Evolutionary conservation across 2,329 filamentous ascomycete species (phyloP), one percentile per base, ranked within the genome.

Genomic region (Fusarium sp.): DNA sequence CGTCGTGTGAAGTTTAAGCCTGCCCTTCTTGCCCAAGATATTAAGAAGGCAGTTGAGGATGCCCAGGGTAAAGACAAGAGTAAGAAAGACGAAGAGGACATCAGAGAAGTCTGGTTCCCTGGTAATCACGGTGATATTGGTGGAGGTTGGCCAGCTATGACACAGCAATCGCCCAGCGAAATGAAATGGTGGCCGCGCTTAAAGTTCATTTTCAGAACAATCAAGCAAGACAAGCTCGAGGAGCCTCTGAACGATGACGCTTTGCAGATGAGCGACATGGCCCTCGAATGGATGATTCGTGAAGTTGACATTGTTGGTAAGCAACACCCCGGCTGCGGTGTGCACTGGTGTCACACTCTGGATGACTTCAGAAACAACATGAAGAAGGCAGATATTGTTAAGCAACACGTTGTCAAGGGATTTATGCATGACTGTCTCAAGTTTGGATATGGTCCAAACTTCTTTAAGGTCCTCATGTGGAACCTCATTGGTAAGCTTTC

Each of bases 1-100:
- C 79, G 84, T 1, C 82, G 85, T 5, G 81, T 85, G 54, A 87
- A 87, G 72, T 87, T 87, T 77, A 86, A 85, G 73, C 79, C 84
- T 0, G 84, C 84, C 0, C 77, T 87, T 1, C 78, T 86, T 6
- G 76, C 78, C 0, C 81, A 82, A 51, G 81, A 84, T 21, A 77
- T 78, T 17, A 28, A 46, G 11, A 73, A 73, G 1, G 62, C 62
- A n/a, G 59, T 59, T 2, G 31, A 73, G 2, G 53, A 75, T 14
- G 53, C 50, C 6, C 14, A 70, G 2, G 57, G 75, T 1, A 24
- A 21, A 2, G 19, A 13, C 15, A 19, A 17, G 31, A 22, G 1
- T 13, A 26, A 5, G 17, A 7, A 8, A 0, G 10, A 50, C 4
- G 31, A 54, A 2, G 81, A 84, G 31, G 80, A 84, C 39, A 77